phyloP scores from a whole-genome alignment of 352 stramenopile species.

The Pythium pyrilobum region DNA sequence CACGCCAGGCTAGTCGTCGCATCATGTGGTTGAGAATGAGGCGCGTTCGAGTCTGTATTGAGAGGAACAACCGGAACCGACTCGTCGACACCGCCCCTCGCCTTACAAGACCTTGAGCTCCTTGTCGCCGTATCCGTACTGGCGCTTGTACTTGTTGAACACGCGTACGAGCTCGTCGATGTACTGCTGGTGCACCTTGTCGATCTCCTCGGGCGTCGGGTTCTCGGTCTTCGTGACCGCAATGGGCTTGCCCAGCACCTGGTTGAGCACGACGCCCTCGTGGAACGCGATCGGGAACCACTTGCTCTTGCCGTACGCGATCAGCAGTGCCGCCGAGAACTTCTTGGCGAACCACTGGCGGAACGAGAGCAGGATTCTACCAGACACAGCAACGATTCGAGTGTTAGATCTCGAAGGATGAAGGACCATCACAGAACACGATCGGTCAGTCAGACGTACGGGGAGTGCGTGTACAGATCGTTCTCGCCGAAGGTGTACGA shows the following conservation, averaged over 20 bases:
- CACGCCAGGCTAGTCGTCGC: no score
- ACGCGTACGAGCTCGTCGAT: slow-evolving; percentile 64
- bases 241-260: slow-evolving; percentile 76
- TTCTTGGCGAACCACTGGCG: slow-evolving; percentile 64
- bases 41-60: no score
- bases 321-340: slow-evolving; percentile 55
- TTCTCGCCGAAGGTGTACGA: slow-evolving; percentile 82
- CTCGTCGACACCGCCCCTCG: no score
- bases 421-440: not conserved
- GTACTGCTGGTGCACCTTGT: slow-evolving; percentile 64
- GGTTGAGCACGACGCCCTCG: slow-evolving; percentile 50
- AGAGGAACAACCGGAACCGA: no score
- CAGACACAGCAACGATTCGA: not conserved
- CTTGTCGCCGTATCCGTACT: slow-evolving; percentile 59
- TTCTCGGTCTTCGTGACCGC: slow-evolving; percentile 48
- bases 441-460: slow-evolving; percentile 23
- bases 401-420: not conserved
- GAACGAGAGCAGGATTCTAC: slow-evolving; percentile 57
- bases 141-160: slow-evolving; percentile 81
- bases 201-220: slow-evolving; percentile 54
- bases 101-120: slow-evolving; percentile 57
- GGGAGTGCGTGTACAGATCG: slow-evolving; percentile 77
- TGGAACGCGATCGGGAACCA: slow-evolving; percentile 54
- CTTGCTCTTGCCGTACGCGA: slow-evolving; percentile 55
- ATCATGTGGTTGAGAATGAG: no score